Conservation (phyloP, 1,139 yeast species). For the Petasospora rhodanensis region DNA sequence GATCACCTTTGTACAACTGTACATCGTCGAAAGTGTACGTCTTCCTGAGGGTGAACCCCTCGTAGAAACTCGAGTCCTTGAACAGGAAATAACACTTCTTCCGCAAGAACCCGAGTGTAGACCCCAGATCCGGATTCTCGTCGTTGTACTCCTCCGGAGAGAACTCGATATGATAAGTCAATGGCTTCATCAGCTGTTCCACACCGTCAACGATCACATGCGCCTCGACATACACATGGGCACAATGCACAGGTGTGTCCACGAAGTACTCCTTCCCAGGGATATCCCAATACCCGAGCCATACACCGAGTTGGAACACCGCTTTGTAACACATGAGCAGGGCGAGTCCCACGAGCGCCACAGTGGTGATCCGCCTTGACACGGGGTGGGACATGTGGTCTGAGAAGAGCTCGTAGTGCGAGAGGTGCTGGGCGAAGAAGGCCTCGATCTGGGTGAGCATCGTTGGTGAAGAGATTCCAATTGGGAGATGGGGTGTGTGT, state of each 20-base stretch:
- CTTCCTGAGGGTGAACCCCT: constrained; percentile 23
- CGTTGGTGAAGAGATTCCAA: too few species aligned
- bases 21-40: constrained; percentile 30
- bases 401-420: constrained; percentile 9
- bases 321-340: constrained; percentile 12
- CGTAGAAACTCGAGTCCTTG: constrained; percentile 43
- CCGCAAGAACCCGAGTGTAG: constrained; percentile 60
- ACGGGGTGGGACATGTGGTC: constrained; percentile 22
- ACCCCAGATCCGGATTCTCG: constrained; percentile 61
- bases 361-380: constrained; percentile 19
- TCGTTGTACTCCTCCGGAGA: constrained; percentile 70
- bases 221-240: constrained; percentile 58
- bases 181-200: constrained; percentile 22
- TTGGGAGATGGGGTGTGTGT: too few species aligned
- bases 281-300: constrained; percentile 25
- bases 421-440: constrained; percentile 1
- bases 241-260: constrained; percentile 74
- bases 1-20: constrained; percentile 27
- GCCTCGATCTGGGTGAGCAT: constrained; percentile 3
- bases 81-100: constrained; percentile 48
- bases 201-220: constrained; percentile 24
- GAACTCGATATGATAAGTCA: constrained; percentile 64
- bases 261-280: constrained; percentile 65
- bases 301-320: constrained; percentile 14
- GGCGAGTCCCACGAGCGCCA: constrained; percentile 13